Evolutionary conservation across 2,329 filamentous ascomycete species (phyloP), one percentile per base, ranked within the genome.

Genomic region (Pochonia chlamydosporia): DNA sequence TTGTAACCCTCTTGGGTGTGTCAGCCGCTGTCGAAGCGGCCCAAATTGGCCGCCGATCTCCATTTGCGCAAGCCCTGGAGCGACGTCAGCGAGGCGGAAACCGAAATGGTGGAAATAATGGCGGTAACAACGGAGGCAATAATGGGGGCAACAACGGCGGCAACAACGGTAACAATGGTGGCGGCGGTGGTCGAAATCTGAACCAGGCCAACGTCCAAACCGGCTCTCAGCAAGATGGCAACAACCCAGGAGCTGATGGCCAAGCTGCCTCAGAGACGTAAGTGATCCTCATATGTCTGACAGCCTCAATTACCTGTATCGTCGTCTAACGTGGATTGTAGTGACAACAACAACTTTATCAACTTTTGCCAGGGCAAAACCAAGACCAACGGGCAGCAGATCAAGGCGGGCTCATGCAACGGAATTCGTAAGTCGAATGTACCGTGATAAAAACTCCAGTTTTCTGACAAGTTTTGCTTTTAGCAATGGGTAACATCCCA

Each of bases 401-500:
- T 75, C 44, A 69, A 68, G 49, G 62, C 55, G 4, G 82, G 82
- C 18, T 85, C 81, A 30, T 85, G 82, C 67, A 85, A 85, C 61
- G 77, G 77, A 59, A 74, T 82, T 54, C 66, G 76, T 78, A 70
- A 63, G 42, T 46, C 8, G 11, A n/a, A n/a, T n/a, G 18, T 20
- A 14, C 9, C 9, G 11, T 11, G 16, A 33, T 20, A 9, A 21
- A 14, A 5, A 5, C 40, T 18, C 13, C n/a, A 5, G 26, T 31
- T 16, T 16, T 20, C 36, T 26, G 23, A 35, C 20, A 6, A 13
- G 14, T 14, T 26, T 55, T 35, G 46, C 4, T 13, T 26, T 7
- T 44, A 79, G 75, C 69, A 40, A 82, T 82, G 78, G 80, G 80
- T 49, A 71, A 79, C 48, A 82, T 84, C 40, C 79, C 80, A 4